Conservation (phyloP, 306 rosid genomes). For the Quercus aquifolioides region DNA sequence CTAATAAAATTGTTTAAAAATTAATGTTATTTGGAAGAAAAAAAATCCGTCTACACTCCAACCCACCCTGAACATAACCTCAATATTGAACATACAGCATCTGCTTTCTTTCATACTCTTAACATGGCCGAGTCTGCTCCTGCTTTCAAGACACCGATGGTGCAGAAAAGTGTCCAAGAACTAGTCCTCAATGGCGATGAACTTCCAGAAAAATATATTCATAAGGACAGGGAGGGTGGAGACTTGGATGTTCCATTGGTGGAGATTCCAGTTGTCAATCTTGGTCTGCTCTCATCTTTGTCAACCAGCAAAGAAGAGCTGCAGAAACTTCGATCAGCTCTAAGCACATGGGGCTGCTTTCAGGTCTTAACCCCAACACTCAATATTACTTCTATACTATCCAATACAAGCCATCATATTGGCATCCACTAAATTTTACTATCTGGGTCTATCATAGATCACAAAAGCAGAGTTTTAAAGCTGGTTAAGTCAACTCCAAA, state of each 20-base stretch:
- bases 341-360: slow-evolving; percentile 42
- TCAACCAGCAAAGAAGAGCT: slow-evolving; percentile 13
- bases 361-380: slow-evolving; percentile 24
- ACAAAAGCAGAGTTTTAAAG: too few relatives aligned
- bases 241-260: slow-evolving; percentile 13
- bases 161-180: slow-evolving; percentile 36
- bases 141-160: background rate
- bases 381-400: too few relatives aligned
- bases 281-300: slow-evolving; percentile 24
- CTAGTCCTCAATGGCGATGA: slow-evolving; percentile 11
- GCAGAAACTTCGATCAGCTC: slow-evolving; percentile 29
- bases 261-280: slow-evolving; percentile 35
- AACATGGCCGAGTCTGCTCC: slow-evolving; percentile 23
- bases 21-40: too few relatives aligned
- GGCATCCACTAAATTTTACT: too few relatives aligned
- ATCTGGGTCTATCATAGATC: too few relatives aligned
- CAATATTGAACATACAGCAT: too few relatives aligned
- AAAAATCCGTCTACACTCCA: too few relatives aligned
- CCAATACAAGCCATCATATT: too few relatives aligned
- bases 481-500: too few relatives aligned
- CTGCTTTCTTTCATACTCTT: background rate
- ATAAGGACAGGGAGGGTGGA: slow-evolving; percentile 23
- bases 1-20: too few relatives aligned
- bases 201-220: slow-evolving; percentile 30
- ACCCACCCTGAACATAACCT: too few relatives aligned